Evolutionary conservation across 2,329 filamentous ascomycete species (phyloP), one percentile per base, ranked within the genome.

Genomic region (Xylaria sp.): DNA sequence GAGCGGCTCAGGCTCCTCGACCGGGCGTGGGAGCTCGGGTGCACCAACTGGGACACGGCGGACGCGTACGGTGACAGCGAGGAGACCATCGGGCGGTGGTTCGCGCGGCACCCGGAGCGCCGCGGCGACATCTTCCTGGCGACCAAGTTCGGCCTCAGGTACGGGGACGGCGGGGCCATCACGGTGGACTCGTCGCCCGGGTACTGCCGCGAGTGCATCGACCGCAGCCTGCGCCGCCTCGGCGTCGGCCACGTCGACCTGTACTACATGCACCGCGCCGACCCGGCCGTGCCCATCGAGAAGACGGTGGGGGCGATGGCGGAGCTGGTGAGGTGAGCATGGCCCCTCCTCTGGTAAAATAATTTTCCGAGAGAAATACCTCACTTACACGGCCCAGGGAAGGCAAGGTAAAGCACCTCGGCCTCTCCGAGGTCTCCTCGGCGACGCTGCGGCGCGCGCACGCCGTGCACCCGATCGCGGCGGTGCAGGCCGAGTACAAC

Each of bases 391-490:
- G 29, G 29, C 29, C 9, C 17, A 74, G 72, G 3, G 76, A 80
- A 59, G 82, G 82, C 52, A 84, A 84, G 65, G 80, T 86, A 65
- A 78, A 77, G 52, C 72, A 83, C 65, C 68, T 87, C 6, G 84
- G 84, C 11, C 64, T 87, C 4, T 81, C 74, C 2, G 82, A 85
- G 59, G 71, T 77, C 54, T 76, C 75, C 6, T 75, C 78, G 2
- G 66, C 69, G 1, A 79, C 80, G 0, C 71, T 86, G 38, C 76
- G 78, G 9, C 76, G 81, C 4, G 82, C 79, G 8, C 68, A 71
- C 61, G 75, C 76, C 40, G 67, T 85, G n/a, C 73, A 74, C 48
- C 79, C 75, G 24, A 74, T 85, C 54, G 65, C 75, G 2, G 78
- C 79, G 2, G 71, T 81, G 3, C 80, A 85, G 63, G 72, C 83